A percentile compares a stretch with the other conserved stretches of the same genome.
Evolutionary conservation across 2,329 filamentous ascomycete species (phyloP).

Genomic region (Coniochaeta ligniaria): DNA sequence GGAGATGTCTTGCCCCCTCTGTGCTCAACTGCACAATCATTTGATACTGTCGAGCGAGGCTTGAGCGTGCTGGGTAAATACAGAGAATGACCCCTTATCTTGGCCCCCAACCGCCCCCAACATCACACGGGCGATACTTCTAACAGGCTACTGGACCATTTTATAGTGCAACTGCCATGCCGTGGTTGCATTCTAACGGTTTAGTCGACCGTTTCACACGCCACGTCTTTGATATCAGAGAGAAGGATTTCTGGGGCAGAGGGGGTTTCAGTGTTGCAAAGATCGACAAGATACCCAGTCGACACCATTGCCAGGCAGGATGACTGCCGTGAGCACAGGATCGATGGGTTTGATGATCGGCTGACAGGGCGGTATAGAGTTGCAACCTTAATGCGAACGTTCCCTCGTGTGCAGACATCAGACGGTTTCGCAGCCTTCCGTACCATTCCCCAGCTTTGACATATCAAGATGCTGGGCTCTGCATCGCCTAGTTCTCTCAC

Average conservation of each 20-base stretch:
- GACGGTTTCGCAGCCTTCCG: neutral
- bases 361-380: neutral
- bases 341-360: neutral
- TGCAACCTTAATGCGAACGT: neutral
- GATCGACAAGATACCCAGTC: neutral
- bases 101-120: neutral
- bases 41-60: too few species aligned
- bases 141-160: too few species aligned
- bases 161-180: neutral
- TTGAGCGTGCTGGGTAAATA: too few species aligned
- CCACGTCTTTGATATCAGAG: neutral
- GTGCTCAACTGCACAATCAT: too few species aligned
- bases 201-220: neutral
- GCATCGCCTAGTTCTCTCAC: neutral
- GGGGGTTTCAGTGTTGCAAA: neutral
- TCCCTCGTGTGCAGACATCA: neutral
- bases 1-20: too few species aligned
- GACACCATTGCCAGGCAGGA: neutral
- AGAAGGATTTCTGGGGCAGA: neutral
- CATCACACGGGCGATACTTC: neutral
- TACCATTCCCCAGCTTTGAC: neutral
- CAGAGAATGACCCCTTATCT: neutral
- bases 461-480: neutral
- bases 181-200: neutral
- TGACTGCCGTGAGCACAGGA: neutral